These are phyloP conservation scores for Vachellia pachyceras DNA, from an alignment of 306 rosid species.

Conservation along the genomic window DNA sequence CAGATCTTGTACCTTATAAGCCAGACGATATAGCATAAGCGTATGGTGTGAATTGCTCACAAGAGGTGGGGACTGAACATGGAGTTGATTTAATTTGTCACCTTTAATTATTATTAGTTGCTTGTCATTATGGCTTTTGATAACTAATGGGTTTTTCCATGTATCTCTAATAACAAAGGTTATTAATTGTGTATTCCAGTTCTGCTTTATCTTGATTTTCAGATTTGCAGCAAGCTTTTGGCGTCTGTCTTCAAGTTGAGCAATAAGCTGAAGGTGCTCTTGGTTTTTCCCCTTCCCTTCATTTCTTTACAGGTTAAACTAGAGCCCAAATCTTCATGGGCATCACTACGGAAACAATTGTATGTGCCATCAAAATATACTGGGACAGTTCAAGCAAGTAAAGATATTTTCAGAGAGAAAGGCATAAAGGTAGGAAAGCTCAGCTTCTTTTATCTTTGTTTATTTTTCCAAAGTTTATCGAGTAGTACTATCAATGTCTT, in stretches of 20 bases:
- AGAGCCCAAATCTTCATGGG: slow-evolving; percentile 89
- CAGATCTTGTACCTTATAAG: background rate
- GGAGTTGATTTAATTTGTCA: background rate
- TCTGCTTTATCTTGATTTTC: background rate
- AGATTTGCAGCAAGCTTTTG: background rate
- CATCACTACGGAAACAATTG: slow-evolving; percentile 59
- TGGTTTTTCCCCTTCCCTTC: slow-evolving; percentile 2
- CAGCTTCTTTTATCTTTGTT: background rate
- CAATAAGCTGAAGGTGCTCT: slow-evolving; percentile 11
- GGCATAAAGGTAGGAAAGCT: slow-evolving; percentile 62
- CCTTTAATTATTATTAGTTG: background rate
- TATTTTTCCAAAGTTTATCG: background rate
- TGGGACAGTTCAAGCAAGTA: slow-evolving; percentile 84
- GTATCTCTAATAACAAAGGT: too few species aligned
- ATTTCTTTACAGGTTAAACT: slow-evolving; percentile 73
- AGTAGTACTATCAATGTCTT: background rate
- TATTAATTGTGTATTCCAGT: background rate
- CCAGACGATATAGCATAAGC: too few species aligned
- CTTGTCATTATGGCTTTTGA: background rate
- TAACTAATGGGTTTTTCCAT: background rate
- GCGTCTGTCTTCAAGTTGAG: slow-evolving; percentile 6
- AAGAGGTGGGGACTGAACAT: background rate
- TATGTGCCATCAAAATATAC: slow-evolving; percentile 80
- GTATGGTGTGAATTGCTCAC: too few species aligned
- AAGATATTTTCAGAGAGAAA: slow-evolving; percentile 90